Conservation (phyloP, 139 green algal species). For the Ettlia oleoabundans region DNA sequence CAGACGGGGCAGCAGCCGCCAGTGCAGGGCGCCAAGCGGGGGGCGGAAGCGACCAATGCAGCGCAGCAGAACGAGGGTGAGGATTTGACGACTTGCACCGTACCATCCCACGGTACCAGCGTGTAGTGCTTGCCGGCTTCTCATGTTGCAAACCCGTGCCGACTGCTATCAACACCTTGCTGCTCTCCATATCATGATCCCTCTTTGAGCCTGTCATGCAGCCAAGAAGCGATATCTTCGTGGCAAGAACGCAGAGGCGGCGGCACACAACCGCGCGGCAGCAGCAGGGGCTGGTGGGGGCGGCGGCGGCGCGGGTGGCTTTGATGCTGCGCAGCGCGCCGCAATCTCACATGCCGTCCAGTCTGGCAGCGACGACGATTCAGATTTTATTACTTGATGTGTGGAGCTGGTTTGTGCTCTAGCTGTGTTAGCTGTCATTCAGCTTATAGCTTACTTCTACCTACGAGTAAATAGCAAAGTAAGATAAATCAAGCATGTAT, state of each 20-base stretch:
- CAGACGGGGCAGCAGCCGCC: neutral
- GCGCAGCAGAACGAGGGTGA: neutral
- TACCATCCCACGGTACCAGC: too few species aligned
- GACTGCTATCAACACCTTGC: neutral
- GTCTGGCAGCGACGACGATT: neutral
- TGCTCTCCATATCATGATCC: neutral
- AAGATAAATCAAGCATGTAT: too few species aligned
- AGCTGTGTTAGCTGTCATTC: too few species aligned
- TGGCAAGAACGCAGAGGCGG: slow-evolving; percentile 20
- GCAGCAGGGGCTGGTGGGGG: neutral
- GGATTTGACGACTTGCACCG: too few species aligned
- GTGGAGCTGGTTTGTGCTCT: too few species aligned
- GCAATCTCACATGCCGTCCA: neutral
- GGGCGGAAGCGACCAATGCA: neutral
- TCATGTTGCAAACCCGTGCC: too few species aligned
- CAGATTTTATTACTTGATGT: too few species aligned
- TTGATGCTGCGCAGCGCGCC: neutral
- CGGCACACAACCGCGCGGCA: neutral
- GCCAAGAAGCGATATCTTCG: slow-evolving; percentile 17
- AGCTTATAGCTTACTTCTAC: too few species aligned
- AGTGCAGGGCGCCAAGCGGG: neutral
- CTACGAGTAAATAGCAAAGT: too few species aligned
- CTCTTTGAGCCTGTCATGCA: neutral
- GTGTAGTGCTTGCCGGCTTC: too few species aligned
- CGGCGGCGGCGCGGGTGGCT: neutral